Evolutionary conservation across 2,329 filamentous ascomycete species (phyloP).

Genomic region (Pseudocercospora musae): DNA sequence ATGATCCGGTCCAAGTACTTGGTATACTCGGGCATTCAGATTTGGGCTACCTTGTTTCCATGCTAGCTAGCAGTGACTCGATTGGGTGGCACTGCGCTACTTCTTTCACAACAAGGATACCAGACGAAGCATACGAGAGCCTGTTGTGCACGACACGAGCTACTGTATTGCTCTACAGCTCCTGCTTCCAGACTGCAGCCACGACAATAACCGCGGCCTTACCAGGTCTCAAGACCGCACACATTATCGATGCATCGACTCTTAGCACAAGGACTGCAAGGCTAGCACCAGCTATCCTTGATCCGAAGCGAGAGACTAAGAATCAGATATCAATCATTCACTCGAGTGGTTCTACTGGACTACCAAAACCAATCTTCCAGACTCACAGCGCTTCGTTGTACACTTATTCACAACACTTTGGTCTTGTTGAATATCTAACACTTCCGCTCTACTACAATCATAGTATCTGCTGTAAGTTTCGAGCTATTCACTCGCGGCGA

Average conservation of each 20-base stretch:
- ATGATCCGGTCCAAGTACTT: conserved; percentile 37
- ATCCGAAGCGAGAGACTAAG: conserved; percentile 29
- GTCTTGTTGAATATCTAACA: conserved; percentile 51
- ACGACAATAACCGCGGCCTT: conserved; percentile 24
- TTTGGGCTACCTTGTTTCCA: conserved; percentile 52
- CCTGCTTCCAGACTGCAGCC: conserved; percentile 24
- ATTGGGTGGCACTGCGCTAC: conserved; percentile 52
- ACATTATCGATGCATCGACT: conserved; percentile 22
- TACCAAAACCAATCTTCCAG: conserved; percentile 60
- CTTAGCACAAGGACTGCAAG: not conserved
- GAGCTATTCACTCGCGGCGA: conserved; percentile 49
- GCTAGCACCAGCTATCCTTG: conserved; percentile 20
- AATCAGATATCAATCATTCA: conserved; percentile 44
- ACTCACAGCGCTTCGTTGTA: conserved; percentile 49
- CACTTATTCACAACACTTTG: conserved; percentile 45
- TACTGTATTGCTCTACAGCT: conserved; percentile 22
- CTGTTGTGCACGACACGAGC: conserved; percentile 43
- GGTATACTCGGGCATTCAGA: conserved; percentile 52
- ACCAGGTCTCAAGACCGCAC: conserved; percentile 30
- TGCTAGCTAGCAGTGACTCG: conserved; percentile 53
- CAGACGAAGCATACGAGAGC: conserved; percentile 49
- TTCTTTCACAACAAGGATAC: conserved; percentile 53
- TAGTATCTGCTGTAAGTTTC: conserved; percentile 53
- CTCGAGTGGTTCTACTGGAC: conserved; percentile 55
- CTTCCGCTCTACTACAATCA: conserved; percentile 58